Base-by-base conservation (phyloP, 495 filamentous ascomycete genomes). In the Podospora pseudopauciseta region DNA sequence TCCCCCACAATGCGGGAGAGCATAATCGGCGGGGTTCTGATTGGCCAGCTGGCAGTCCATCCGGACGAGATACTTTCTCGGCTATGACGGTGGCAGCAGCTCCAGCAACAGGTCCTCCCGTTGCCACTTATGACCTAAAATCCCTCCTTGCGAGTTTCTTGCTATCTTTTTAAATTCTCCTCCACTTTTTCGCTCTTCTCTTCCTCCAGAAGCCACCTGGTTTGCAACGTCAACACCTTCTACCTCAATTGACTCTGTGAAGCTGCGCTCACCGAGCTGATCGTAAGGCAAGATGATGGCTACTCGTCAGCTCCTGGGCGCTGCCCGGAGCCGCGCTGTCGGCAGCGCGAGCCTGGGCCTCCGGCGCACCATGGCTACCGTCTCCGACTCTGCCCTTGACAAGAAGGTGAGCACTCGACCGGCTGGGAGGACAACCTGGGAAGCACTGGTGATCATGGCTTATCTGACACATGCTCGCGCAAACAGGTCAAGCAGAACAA, bases 341-440 rank as follows among this genome's bases (percentile, higher is more conserved):
- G 76, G 74, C 74, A 72, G 76, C 71, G 73, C 82, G 68, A 74
- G 76, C 79, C 73, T 82, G 75, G 81, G 80, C 70, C 67, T 84
- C 66, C 85, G 85, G 64, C 75, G 84, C 69, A 59, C 19, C 59
- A 85, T 87, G 84, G 85, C 85, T 26, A 84, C 83, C 49, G 81
- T 85, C 55, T 73, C 78, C 58, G 83, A 86, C 70, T 80, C 80
- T 66, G 79, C 83, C 64, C 78, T 87, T 64, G 84, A 86, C 78
- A 78, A 77, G 74, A 86, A 87, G 81, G 82, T 82, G 59, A 73
- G 73, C 5, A 63, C 16, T 34, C 27, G 15, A 7, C 27, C 27
- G 7, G 59, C 20, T 61, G 59, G 16, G 23, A 61, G 1, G 27
- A n/a, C 9, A 63, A n/a, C 30, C 11, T 26, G 20, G 19, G 27